Evolutionary conservation across 2,329 filamentous ascomycete species (phyloP).

Genomic region (Fusarium kyushuense): DNA sequence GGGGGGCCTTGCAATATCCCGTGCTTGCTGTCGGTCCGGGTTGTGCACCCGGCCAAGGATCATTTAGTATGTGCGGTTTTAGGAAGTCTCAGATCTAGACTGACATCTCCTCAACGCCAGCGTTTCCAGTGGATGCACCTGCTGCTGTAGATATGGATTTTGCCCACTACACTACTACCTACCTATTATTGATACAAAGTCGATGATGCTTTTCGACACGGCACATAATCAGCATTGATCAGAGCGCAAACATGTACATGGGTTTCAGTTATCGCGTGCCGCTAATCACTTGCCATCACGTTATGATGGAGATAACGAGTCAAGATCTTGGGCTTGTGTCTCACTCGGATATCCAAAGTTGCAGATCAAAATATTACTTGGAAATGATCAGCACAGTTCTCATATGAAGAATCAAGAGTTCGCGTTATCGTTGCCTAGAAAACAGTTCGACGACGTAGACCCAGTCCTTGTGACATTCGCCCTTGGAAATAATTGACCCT

Average conservation of each 20-base stretch:
- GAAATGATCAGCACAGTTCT: background rate
- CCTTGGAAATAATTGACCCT: constrained; percentile 3
- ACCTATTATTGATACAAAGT: background rate
- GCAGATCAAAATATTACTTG: background rate
- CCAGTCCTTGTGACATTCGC: constrained; percentile 3
- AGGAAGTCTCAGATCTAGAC: constrained; percentile 32
- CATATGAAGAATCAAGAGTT: background rate
- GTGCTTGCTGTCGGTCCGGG: constrained; percentile 38
- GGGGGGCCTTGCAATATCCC: constrained; percentile 30
- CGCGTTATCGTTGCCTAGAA: background rate
- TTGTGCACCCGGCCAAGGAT: constrained; percentile 38
- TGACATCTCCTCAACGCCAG: constrained; percentile 34
- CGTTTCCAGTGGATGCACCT: constrained; percentile 37
- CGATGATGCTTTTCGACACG: constrained; percentile 2
- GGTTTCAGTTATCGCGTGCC: constrained; percentile 10
- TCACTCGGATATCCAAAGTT: background rate
- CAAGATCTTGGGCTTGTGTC: background rate
- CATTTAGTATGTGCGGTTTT: constrained; percentile 15
- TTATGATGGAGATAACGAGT: background rate
- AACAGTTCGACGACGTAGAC: background rate
- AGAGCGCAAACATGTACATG: constrained; percentile 3
- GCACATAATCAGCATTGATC: background rate
- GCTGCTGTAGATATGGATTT: constrained; percentile 6
- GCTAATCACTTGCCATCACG: constrained; percentile 2
- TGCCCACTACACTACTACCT: constrained; percentile 4